phyloP scores from a whole-genome alignment of 768 basidiomycete genomes.

The Chalciporus piperatus region DNA sequence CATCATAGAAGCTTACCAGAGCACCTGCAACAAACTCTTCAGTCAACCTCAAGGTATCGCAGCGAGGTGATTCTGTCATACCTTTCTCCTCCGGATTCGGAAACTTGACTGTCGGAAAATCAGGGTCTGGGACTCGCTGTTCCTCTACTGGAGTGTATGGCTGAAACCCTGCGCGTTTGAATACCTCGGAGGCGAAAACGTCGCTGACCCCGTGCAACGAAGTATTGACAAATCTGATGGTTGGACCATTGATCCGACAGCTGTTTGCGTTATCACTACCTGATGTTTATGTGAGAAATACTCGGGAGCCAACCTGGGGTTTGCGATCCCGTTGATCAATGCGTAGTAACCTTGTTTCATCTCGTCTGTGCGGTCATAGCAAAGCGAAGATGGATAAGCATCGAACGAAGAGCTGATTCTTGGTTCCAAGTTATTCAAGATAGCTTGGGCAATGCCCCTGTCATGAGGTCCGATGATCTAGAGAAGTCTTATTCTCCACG shows the following conservation, averaged over 20 bases:
- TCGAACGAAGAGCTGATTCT: conserved; percentile 38
- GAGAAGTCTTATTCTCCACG: background rate
- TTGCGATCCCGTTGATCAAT: conserved; percentile 27
- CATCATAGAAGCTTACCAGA: conserved; percentile 36
- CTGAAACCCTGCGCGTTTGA: conserved; percentile 56
- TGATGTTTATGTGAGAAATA: background rate
- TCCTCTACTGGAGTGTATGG: conserved; percentile 58
- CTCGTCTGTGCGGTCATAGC: conserved; percentile 54
- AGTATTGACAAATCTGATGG: conserved; percentile 74
- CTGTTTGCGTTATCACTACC: conserved; percentile 9
- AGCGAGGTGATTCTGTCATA: conserved; percentile 19
- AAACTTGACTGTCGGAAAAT: conserved; percentile 81
- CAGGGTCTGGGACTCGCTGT: conserved; percentile 75
- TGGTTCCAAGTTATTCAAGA: conserved; percentile 59
- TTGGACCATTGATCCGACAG: background rate
- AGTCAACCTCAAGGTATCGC: conserved; percentile 7
- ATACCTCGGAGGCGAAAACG: conserved; percentile 54
- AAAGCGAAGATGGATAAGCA: conserved; percentile 42
- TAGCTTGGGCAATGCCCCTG: conserved; percentile 65
- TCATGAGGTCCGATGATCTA: conserved; percentile 88
- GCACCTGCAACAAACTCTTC: conserved; percentile 37
- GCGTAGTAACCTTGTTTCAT: conserved; percentile 60
- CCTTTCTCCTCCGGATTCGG: conserved; percentile 94
- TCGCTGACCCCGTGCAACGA: conserved; percentile 91
- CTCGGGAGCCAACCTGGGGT: conserved; percentile 15